These are phyloP conservation scores for Medicago arabica DNA, from an alignment of 306 rosid genomes.

Conservation along the genomic window DNA sequence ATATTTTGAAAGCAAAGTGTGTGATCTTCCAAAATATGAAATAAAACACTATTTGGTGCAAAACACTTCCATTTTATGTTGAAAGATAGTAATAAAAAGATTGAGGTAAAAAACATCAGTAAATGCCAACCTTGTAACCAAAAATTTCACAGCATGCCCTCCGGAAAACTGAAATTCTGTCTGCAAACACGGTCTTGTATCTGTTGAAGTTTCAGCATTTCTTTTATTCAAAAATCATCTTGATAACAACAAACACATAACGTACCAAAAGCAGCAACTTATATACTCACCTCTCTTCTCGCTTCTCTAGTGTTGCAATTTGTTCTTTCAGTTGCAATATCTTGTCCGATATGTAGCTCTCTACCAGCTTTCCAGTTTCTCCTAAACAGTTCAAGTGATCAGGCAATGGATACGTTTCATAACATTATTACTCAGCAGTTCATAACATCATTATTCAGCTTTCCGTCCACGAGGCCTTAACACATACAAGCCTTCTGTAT, in stretches of 20 bases:
- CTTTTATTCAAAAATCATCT: constrained; percentile 37
- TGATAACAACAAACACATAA: constrained; percentile 27
- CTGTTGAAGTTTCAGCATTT: constrained; percentile 59
- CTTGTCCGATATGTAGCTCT: constrained; percentile 86
- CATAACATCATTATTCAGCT: no score
- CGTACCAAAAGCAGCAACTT: constrained; percentile 20
- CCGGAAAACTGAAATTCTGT: constrained; percentile 93
- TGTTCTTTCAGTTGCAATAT: constrained; percentile 82
- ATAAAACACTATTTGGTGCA: constrained; percentile 18
- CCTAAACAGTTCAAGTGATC: constrained; percentile 59
- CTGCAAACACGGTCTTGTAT: constrained; percentile 96
- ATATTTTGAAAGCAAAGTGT: constrained; percentile 15
- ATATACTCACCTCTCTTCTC: constrained; percentile 83
- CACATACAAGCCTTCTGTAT: constrained; percentile 12
- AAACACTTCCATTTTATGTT: constrained; percentile 23
- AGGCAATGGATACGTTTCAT: constrained; percentile 28
- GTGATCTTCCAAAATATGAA: constrained; percentile 33
- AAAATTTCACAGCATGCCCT: constrained; percentile 98
- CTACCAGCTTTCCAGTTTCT: constrained; percentile 82
- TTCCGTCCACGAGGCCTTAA: no score
- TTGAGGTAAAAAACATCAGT: constrained; percentile 23
- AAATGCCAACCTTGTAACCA: constrained; percentile 85
- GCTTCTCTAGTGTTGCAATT: constrained; percentile 92
- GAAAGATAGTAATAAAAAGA: constrained; percentile 10
- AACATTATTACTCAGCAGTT: background rate